Conservation (phyloP, 345 rosid species). For the Eucalyptus pumila region DNA sequence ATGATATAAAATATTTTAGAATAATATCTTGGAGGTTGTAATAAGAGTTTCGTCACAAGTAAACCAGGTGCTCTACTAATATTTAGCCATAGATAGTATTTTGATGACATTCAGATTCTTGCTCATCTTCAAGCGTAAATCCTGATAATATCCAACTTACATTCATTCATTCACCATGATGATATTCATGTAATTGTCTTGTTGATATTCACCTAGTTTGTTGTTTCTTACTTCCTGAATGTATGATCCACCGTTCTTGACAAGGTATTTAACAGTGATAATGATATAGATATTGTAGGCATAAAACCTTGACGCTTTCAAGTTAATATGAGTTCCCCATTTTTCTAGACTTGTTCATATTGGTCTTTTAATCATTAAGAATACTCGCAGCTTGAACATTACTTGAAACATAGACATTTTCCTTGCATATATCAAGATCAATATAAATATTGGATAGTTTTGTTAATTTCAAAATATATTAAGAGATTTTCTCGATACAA, state of each 20-base stretch:
- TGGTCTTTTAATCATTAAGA: neutral
- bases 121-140: neutral
- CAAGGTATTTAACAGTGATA: neutral
- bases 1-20: neutral
- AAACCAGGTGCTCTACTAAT: neutral
- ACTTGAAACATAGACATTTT: neutral
- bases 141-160: neutral
- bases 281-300: neutral
- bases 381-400: neutral
- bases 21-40: neutral
- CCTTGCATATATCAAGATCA: neutral
- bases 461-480: too few relatives aligned
- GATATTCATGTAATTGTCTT: neutral
- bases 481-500: neutral
- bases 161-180: neutral
- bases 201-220: neutral
- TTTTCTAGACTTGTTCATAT: neutral
- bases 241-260: neutral
- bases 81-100: neutral
- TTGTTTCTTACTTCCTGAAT: neutral
- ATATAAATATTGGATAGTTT: too few relatives aligned
- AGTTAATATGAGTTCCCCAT: neutral
- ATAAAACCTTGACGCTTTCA: neutral
- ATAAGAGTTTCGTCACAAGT: neutral
- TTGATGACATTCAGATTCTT: neutral